These are phyloP conservation scores for Chrysanthemum makinoi DNA, from an alignment of 129 eudicot genomes.

Conservation along the genomic window DNA sequence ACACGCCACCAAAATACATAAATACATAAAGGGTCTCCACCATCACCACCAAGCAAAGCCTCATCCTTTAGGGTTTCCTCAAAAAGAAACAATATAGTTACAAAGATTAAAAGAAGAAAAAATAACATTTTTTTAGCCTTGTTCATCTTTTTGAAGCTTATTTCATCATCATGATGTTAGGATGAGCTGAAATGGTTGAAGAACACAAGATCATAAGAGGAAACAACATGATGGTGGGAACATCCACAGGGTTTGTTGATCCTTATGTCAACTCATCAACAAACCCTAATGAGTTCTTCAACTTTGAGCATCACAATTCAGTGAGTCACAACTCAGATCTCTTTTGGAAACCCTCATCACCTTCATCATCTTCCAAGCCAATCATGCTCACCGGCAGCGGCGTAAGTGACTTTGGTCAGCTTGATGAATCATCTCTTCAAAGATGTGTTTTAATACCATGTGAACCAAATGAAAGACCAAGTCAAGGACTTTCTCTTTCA, in stretches of 20 bases:
- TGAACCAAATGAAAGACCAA: constrained; percentile 79
- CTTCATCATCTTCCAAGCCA: constrained; percentile 43
- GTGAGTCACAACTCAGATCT: constrained; percentile 41
- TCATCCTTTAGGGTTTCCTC: constrained; percentile 13
- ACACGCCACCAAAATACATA: constrained; percentile 30
- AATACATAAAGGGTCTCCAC: constrained; percentile 26
- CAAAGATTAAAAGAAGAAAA: neutral
- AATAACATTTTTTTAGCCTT: constrained; percentile 12
- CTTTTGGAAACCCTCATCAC: constrained; percentile 42
- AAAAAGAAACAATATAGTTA: constrained; percentile 8
- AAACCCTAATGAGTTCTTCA: constrained; percentile 41
- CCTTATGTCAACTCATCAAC: constrained; percentile 24
- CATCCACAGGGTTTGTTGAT: constrained; percentile 15
- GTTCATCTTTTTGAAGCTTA: constrained; percentile 7
- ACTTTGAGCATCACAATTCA: constrained; percentile 30
- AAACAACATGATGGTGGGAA: constrained; percentile 31
- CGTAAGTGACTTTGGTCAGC: constrained; percentile 41
- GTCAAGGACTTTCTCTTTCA: constrained; percentile 86
- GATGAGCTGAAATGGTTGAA: constrained; percentile 36
- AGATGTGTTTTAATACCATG: constrained; percentile 67
- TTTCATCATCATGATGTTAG: constrained; percentile 20
- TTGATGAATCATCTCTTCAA: constrained; percentile 44
- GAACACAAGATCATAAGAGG: constrained; percentile 27
- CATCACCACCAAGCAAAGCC: constrained; percentile 12
- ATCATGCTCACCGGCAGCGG: constrained; percentile 24